These are phyloP conservation scores for Spergularia marina DNA, from an alignment of 148 eudicot genomes.

Conservation along the genomic window DNA sequence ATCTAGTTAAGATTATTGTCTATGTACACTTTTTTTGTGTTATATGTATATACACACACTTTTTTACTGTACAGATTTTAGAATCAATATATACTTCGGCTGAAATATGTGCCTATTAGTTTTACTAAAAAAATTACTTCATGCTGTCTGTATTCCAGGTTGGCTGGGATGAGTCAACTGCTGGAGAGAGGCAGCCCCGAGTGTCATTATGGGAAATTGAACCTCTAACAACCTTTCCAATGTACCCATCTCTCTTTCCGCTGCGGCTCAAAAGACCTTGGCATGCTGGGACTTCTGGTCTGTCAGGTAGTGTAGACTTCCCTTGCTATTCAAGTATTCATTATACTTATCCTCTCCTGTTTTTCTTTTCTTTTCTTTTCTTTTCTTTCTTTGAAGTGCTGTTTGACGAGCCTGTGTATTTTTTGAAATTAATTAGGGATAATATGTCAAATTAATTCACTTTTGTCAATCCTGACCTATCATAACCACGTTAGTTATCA, in stretches of 20 bases:
- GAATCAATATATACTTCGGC: too few relatives aligned
- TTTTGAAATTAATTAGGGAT: too few relatives aligned
- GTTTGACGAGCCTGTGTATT: too few relatives aligned
- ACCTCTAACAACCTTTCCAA: slow-evolving; percentile 95
- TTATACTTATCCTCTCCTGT: background rate
- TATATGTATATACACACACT: too few relatives aligned
- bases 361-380: background rate
- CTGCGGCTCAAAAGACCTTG: slow-evolving; percentile 91
- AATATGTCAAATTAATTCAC: too few relatives aligned
- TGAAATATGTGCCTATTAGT: too few relatives aligned
- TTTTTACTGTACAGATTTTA: too few relatives aligned
- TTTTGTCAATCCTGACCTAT: too few relatives aligned
- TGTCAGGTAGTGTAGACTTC: slow-evolving; percentile 53
- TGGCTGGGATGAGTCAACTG: slow-evolving; percentile 99
- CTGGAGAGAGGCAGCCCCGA: slow-evolving; percentile 95
- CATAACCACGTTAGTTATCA: too few relatives aligned
- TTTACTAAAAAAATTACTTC: background rate
- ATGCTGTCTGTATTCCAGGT: slow-evolving; percentile 46
- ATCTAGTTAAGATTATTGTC: too few relatives aligned
- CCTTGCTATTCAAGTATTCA: too few relatives aligned
- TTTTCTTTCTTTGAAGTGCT: background rate
- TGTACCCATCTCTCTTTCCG: slow-evolving; percentile 96
- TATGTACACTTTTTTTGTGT: too few relatives aligned
- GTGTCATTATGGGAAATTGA: slow-evolving; percentile 98
- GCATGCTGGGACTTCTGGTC: slow-evolving; percentile 88